These are phyloP conservation scores for Nicotiana otophora DNA, from an alignment of 257 asterid species.

Conservation along the genomic window DNA sequence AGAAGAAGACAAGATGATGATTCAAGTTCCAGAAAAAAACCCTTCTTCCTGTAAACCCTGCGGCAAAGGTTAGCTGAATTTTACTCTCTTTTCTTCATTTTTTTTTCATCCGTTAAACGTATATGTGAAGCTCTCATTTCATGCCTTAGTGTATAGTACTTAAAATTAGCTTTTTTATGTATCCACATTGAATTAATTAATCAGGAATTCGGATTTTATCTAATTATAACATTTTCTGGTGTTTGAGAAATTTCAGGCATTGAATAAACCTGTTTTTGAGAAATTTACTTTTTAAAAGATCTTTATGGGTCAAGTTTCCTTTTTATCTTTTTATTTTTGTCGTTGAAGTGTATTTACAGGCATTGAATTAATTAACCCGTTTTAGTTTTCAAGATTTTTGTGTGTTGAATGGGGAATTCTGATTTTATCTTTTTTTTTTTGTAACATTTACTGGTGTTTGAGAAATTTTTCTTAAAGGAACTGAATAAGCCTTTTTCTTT, in stretches of 20 bases:
- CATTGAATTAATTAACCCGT: neutral
- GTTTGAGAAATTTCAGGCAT: neutral
- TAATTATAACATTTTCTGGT: neutral
- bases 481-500: neutral
- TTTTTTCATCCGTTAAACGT: neutral
- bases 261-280: neutral
- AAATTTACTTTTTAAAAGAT: neutral
- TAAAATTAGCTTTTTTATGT: neutral
- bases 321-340: neutral
- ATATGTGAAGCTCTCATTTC: neutral
- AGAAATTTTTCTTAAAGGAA: neutral
- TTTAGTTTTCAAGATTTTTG: too few relatives aligned
- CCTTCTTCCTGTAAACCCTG: neutral
- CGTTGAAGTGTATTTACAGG: neutral
- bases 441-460: neutral
- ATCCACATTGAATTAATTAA: neutral
- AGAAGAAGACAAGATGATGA: neutral
- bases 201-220: neutral
- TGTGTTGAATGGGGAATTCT: neutral
- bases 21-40: neutral
- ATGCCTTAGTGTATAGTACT: neutral
- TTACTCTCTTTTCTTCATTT: neutral
- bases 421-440: neutral
- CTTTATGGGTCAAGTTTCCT: neutral
- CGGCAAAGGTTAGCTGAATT: neutral